A percentile compares a stretch with the other conserved stretches of the same genome.
These are phyloP conservation scores for Boechera divaricarpa DNA, from an alignment of 345 rosid species.

Conservation along the genomic window DNA sequence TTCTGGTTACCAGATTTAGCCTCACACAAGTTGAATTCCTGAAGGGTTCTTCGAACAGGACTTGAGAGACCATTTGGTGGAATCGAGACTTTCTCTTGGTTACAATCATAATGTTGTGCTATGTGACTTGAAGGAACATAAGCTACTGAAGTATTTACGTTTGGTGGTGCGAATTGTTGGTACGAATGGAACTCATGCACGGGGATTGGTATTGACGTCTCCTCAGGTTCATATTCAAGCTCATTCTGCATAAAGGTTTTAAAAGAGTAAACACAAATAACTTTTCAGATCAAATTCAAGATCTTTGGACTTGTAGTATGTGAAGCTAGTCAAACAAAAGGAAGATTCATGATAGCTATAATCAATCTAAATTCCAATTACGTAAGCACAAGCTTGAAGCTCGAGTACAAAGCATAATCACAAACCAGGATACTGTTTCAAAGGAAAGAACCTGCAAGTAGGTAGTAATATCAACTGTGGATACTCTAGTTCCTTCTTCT, in stretches of 20 bases:
- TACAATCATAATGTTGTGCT: constrained; percentile 47
- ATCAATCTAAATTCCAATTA: not conserved
- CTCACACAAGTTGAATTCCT: constrained; percentile 55
- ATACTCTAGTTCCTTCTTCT: constrained; percentile 70
- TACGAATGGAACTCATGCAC: constrained; percentile 54
- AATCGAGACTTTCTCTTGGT: constrained; percentile 54
- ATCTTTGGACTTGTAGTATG: not conserved
- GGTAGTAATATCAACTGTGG: constrained; percentile 63
- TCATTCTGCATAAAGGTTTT: constrained; percentile 61
- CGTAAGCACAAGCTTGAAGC: not conserved
- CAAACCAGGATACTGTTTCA: constrained; percentile 1
- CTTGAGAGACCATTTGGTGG: constrained; percentile 61
- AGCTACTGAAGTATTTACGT: constrained; percentile 35
- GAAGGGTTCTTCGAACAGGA: constrained; percentile 74
- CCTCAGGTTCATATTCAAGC: constrained; percentile 69
- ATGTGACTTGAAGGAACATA: constrained; percentile 52
- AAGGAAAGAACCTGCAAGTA: constrained; percentile 68
- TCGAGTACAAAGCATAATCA: not conserved
- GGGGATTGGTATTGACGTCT: constrained; percentile 54
- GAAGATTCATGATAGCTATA: not conserved
- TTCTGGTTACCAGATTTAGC: constrained; percentile 36
- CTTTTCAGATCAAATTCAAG: constrained; percentile 7
- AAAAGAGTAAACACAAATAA: not conserved
- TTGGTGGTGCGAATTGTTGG: constrained; percentile 47
- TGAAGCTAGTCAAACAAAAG: not conserved